Base-by-base conservation (phyloP, 139 green algal species). In the Chlorella sp. region DNA sequence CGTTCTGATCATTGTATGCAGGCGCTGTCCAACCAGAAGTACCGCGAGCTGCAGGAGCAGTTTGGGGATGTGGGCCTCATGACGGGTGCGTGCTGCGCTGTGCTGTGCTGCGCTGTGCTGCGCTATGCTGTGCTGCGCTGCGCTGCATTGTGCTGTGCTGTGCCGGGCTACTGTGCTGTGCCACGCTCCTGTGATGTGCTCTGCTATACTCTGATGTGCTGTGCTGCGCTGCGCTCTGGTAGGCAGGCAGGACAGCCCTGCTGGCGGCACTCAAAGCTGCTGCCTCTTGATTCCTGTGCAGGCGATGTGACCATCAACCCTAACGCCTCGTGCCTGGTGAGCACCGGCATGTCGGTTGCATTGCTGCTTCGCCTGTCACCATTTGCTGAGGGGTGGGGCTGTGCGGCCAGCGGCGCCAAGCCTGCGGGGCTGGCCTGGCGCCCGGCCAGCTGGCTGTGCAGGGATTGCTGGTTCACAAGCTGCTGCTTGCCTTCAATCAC, bases 21-120 rank as follows among this genome's bases (percentile, higher is more conserved):
- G 76, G 95, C 95, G 1, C 87, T 98, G 44, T 93, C 84, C 85
- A 98, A 98, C 85, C 95, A 95, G 73, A 98, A 98, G 87, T 96
- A 95, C 72, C 78, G 93, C 0, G 95, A 98, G 82, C 91, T 98
- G 28, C 80, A 90, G 51, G 94, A 95, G 74, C 88, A 93, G 81
- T 95, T 95, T 87, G 83, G 83, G 28, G 91, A 96, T 78, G 93
- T 96, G 75, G 95, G 95, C 13, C 78, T 98, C 39, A 92, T 98
- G 82, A 98, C 95, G 23, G 80, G 80, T 85, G 67, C 41, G 76
- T 12, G 70, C 2, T 36, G 34, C 7, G 20, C 26, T 69, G 62
- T 69, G 64, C 64, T 71, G 64, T 1, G n/a, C n/a, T 34, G 62
- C n/a, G 62, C 62, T 69, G 64, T 71, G 64, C 28, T 71, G 64